A percentile compares a stretch with the other conserved stretches of the same genome.
These are phyloP conservation scores for Microsporum ferrugineum DNA, from an alignment of 2,329 filamentous ascomycete genomes.

Conservation along the genomic window DNA sequence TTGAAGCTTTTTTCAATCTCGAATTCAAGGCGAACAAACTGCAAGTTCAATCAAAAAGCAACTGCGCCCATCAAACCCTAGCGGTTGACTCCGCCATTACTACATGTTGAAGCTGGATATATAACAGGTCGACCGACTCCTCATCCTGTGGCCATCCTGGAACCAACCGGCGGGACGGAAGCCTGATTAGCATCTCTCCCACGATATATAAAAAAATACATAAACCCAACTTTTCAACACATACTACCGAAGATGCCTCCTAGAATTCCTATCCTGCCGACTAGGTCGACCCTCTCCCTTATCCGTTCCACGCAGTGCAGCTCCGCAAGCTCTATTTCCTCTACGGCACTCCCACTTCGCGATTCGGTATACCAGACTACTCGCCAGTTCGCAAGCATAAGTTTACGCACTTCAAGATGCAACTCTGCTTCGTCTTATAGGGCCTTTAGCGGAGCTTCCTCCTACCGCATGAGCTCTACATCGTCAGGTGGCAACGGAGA, in stretches of 20 bases:
- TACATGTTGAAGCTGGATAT: neutral
- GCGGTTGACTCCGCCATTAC: neutral
- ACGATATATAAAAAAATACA: too few species aligned
- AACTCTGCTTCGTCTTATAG: neutral
- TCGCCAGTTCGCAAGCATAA: neutral
- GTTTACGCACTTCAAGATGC: neutral
- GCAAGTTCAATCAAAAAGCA: neutral
- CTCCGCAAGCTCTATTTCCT: neutral
- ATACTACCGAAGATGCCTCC: slow-evolving; percentile 9
- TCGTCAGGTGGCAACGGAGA: slow-evolving; percentile 16
- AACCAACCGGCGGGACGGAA: neutral
- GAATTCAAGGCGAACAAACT: neutral
- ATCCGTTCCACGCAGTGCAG: slow-evolving; percentile 7
- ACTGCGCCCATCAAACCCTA: neutral
- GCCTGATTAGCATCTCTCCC: too few species aligned
- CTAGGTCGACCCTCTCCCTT: neutral
- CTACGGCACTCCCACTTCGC: neutral
- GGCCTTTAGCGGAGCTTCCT: slow-evolving; percentile 3
- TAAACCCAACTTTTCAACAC: too few species aligned
- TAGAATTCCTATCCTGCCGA: slow-evolving; percentile 8
- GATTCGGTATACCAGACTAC: neutral
- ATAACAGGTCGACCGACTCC: neutral
- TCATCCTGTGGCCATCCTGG: neutral
- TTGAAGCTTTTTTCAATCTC: neutral
- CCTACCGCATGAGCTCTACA: slow-evolving; percentile 29